Evolutionary conservation across 441 rosid species (phyloP).

Genomic region (Pelargonium australe): DNA sequence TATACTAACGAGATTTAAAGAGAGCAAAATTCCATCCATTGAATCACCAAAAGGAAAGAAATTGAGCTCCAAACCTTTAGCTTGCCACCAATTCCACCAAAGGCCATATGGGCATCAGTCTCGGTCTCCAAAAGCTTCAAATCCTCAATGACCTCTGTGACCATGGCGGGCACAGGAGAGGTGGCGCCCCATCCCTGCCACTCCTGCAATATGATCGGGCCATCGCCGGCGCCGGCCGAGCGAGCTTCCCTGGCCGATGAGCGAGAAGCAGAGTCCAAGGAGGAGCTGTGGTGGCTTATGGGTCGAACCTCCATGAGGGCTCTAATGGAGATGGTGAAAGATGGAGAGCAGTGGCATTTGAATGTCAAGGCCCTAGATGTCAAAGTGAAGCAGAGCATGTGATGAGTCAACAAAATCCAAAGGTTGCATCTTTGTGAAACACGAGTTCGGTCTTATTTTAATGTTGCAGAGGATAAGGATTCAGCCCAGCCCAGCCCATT

Average conservation of each 20-base stretch:
- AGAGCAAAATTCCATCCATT: not conserved
- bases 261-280: slow-evolving; percentile 33
- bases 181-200: slow-evolving; percentile 75
- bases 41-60: not conserved
- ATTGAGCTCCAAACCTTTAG: slow-evolving; percentile 41
- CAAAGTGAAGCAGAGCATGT: slow-evolving; percentile 27
- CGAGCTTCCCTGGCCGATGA: slow-evolving; percentile 25
- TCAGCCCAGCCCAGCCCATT: no score
- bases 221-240: slow-evolving; percentile 24
- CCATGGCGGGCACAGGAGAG: slow-evolving; percentile 61
- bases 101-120: slow-evolving; percentile 48
- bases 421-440: not conserved
- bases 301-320: slow-evolving; percentile 27
- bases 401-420: not conserved
- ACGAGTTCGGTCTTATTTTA: no score
- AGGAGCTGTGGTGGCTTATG: slow-evolving; percentile 18
- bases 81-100: slow-evolving; percentile 79
- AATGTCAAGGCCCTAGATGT: slow-evolving; percentile 19
- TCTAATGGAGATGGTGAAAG: slow-evolving; percentile 26
- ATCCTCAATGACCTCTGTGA: slow-evolving; percentile 53
- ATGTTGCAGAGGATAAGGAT: no score
- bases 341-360: slow-evolving; percentile 23
- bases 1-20: no score
- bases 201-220: slow-evolving; percentile 43
- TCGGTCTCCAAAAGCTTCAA: slow-evolving; percentile 58